These are phyloP conservation scores for Boletus insuetus DNA, from an alignment of 768 basidiomycete species.

Conservation along the genomic window DNA sequence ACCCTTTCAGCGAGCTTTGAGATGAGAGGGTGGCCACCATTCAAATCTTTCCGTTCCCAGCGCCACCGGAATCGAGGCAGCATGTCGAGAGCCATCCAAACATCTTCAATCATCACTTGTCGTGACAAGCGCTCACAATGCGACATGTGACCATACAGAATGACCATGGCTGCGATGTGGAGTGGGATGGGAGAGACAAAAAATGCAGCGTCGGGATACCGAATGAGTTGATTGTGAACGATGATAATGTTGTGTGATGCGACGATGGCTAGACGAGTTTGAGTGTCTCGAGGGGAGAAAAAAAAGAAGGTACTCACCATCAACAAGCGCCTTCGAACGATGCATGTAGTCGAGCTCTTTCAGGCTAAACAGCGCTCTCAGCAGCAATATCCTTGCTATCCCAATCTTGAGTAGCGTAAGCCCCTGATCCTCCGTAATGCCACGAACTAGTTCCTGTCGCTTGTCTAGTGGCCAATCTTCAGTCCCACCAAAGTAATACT, in stretches of 20 bases:
- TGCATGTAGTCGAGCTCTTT: constrained; percentile 66
- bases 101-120: constrained; percentile 71
- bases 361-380: constrained; percentile 77
- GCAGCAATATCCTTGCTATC: constrained; percentile 72
- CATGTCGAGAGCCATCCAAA: constrained; percentile 86
- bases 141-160: constrained; percentile 84
- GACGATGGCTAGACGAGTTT: constrained; percentile 59
- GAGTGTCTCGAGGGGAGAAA: background rate
- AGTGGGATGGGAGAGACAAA: constrained; percentile 87
- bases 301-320: constrained; percentile 50
- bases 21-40: constrained; percentile 81
- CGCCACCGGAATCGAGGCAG: constrained; percentile 88
- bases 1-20: constrained; percentile 79
- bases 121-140: constrained; percentile 64
- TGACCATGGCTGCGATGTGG: constrained; percentile 90
- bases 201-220: constrained; percentile 83
- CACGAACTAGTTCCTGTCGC: constrained; percentile 62
- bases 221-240: constrained; percentile 78
- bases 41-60: constrained; percentile 83
- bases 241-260: constrained; percentile 87
- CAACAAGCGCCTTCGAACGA: constrained; percentile 68
- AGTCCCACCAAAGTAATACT: constrained; percentile 74
- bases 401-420: constrained; percentile 81
- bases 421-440: constrained; percentile 78
- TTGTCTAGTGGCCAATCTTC: constrained; percentile 69